phyloP scores from a whole-genome alignment of 768 basidiomycete genomes.

The Pisolithus marmoratus region DNA sequence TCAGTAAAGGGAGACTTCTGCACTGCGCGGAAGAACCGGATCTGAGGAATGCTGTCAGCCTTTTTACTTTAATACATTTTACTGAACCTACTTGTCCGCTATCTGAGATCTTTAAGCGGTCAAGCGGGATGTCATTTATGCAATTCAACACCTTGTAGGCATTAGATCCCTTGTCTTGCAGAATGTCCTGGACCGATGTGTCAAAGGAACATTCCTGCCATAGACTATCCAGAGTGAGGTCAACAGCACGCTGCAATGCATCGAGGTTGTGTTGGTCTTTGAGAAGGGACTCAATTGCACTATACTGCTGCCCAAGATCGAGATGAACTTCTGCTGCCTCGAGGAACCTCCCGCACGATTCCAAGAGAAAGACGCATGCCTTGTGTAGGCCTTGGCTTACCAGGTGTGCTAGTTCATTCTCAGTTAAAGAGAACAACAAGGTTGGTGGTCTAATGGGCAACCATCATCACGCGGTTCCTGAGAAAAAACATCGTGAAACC shows the following conservation, averaged over 20 bases:
- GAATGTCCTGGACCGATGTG: background rate
- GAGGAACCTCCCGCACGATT: slow-evolving; percentile 32
- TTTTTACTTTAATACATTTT: background rate
- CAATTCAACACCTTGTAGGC: slow-evolving; percentile 13
- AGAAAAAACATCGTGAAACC: background rate
- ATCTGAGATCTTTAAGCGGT: slow-evolving; percentile 3
- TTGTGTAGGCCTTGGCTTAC: slow-evolving; percentile 48
- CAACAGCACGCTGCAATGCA: slow-evolving; percentile 30
- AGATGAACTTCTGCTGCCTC: slow-evolving; percentile 52
- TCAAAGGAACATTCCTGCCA: slow-evolving; percentile 46
- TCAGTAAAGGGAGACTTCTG: background rate
- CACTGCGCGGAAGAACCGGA: background rate
- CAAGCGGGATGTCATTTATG: slow-evolving; percentile 17
- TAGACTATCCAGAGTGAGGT: slow-evolving; percentile 37
- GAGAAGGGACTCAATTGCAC: slow-evolving; percentile 44
- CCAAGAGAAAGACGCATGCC: slow-evolving; percentile 43
- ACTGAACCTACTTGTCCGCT: background rate
- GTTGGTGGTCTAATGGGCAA: slow-evolving; percentile 40
- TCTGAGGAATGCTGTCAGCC: background rate
- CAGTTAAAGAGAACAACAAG: slow-evolving; percentile 42
- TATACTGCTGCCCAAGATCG: slow-evolving; percentile 37
- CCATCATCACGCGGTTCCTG: background rate
- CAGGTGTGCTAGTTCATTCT: slow-evolving; percentile 52
- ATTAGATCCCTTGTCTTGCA: background rate
- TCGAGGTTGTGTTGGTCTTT: slow-evolving; percentile 22